Base-by-base conservation (phyloP, 2,329 filamentous ascomycete species). In the Sporothrix euskadiensis region DNA sequence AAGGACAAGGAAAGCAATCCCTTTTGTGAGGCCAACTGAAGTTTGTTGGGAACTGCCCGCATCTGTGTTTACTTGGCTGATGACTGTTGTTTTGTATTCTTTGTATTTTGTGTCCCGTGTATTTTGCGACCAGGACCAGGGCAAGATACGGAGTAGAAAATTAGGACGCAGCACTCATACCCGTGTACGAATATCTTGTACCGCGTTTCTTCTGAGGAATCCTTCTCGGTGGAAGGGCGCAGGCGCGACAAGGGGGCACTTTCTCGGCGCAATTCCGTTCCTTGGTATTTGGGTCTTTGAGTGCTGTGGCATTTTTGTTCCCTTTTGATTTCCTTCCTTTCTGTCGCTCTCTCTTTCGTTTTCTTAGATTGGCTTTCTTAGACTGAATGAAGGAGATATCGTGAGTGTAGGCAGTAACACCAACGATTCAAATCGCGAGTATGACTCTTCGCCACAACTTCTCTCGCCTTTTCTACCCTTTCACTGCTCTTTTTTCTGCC, bases 261-360 rank as follows among this genome's bases (percentile, higher is more conserved):
- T 70, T 47, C 68, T 70, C 68, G 68, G 68, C 68, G 68, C 68
- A 70, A 70, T 70, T 70, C 68, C 68, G 39, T 59, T 26, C 66
- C 66, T 54, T 54, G 47, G 49, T 68, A 68, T 68, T 39, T 35
- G 35, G 35, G 35, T 35, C 4, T 35, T 61, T 39, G 57, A 3
- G 16, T 22, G 19, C 4, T 35, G 44, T 59, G 56, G 26, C 26
- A 59, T 59, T 32, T 57, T 10, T 19, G 4, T 35, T 26, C 26
- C 26, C 26, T 26, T 26, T 66, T 19, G 41, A 32, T 26, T 68
- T 32, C 30, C 26, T 52, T 61, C 30, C 39, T 52, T 19, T 12
- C 16, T 35, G 65, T 12, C 65, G 44, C 26, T 52, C 65, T n/a
- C 41, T 65, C 39, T 30, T 30, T 30, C n/a, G 4, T 41, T 39